These are phyloP conservation scores for Magnusiomyces ingens DNA, from an alignment of 1,139 yeast genomes.

Conservation along the genomic window DNA sequence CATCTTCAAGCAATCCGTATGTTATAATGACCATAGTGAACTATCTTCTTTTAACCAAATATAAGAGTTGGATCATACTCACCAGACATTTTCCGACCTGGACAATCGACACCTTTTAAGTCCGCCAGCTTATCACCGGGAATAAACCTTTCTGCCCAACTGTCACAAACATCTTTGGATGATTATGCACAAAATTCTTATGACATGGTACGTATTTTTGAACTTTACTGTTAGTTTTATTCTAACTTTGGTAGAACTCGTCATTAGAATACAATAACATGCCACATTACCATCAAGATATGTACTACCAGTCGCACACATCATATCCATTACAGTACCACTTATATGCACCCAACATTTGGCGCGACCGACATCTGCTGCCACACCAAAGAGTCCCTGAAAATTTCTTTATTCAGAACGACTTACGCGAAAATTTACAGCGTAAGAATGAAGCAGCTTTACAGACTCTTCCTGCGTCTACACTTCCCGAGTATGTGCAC, in stretches of 20 bases:
- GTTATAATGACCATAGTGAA: background rate
- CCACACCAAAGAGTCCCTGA: conserved; percentile 66
- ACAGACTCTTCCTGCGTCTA: conserved; percentile 56
- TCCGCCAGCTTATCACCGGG: background rate
- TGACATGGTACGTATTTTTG: background rate
- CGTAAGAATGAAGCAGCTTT: conserved; percentile 75
- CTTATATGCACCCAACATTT: conserved; percentile 79
- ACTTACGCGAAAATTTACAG: conserved; percentile 64
- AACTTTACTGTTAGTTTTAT: background rate
- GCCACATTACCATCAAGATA: conserved; percentile 8
- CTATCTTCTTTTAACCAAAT: background rate
- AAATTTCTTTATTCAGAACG: conserved; percentile 64
- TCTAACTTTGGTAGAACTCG: background rate
- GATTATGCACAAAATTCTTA: background rate
- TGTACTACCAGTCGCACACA: conserved; percentile 9
- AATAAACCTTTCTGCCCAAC: background rate
- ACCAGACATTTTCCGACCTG: background rate
- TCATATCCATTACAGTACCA: conserved; percentile 76
- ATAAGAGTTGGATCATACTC: no score
- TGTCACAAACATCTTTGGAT: background rate
- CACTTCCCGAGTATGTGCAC: conserved; percentile 70
- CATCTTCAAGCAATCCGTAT: background rate
- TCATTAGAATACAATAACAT: conserved; percentile 5
- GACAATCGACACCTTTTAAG: background rate
- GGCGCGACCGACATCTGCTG: conserved; percentile 50